Base-by-base conservation (phyloP, 169 alveolate genomes). In the Cyclospora cayetanensis region DNA sequence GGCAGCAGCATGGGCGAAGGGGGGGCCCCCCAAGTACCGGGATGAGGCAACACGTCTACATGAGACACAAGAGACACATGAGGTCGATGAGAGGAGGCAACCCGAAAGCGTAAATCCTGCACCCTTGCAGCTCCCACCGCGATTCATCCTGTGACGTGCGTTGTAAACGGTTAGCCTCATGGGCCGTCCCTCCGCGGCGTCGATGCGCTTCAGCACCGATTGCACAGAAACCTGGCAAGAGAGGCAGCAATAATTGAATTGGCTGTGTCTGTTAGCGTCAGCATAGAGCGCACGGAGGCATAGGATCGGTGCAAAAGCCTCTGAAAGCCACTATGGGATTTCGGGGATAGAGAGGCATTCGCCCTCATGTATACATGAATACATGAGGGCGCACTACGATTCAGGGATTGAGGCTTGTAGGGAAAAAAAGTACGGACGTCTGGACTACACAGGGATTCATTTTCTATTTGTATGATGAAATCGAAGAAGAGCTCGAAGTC, bases 401-500 rank as follows among this genome's bases (percentile, higher is more conserved):
- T n/a, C 29, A 60, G 72, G 35, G 72, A 27, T 60, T 7, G 35
- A 37, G 72, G 31, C 3, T 11, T 22, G 4, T 4, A 2, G 3
- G n/a, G n/a, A n/a, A n/a, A n/a, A n/a, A n/a, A n/a, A 22, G 39
- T 11, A 1, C 86, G 37, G 12, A 83, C 90, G 2, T 35, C 63
- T 5, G 90, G 90, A 5, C 65, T 29, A 25, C 70, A 29, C 27
- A 83, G 80, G 39, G 80, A 42, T 3, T 50, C 50, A 68, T 83
- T 68, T 25, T 83, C 79, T 1, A 83, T 83, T 35, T 55, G 90
- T 0, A 43, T 41, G 65, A 83, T 83, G 63, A 55, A 83, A 29
- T 83, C 90, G 27, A 83, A 83, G 42, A 83, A 83, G 11, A 60
- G 5, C 34, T 83, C 90, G 22, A 83, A 43, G 35, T 68, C 90